Base-by-base conservation (phyloP, 2,329 filamentous ascomycete species). In the Xylariaceae sp. region DNA sequence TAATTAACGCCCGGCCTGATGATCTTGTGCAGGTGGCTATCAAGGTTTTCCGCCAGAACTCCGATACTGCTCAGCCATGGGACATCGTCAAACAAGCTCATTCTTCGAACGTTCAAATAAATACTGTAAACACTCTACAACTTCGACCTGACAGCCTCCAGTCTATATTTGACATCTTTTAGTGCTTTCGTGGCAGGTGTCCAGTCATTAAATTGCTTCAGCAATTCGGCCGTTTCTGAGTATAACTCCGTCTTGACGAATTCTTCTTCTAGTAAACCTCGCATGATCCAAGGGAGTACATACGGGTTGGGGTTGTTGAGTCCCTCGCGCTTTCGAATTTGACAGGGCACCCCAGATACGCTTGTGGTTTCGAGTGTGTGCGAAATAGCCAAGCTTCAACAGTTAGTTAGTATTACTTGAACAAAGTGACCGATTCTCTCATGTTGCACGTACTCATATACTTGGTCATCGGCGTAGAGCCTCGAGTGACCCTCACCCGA, bases 131-230 rank as follows among this genome's bases (percentile, higher is more conserved):
- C 39, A 53, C 44, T 24, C 51, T 70, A 85, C 16, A 97, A 75
- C 74, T 92, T 95, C 41, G 91, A 96, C 66, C 91, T 83, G 37
- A 99, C 90, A 2, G 88, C 93, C 74, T 97, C 94, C 16, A 99
- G 77, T 57, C 94, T 81, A 72, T 95, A 97, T 72, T 96, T 96
- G 40, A 99, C 92, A 72, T 99, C 94, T 74, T 94, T 96, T 53
- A 99, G 75, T 36, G 89, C 89, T 75, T 97, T 99, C 6, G 87
- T 96, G 0, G 79, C 81, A 0, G 94, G 94, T 67, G 89, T 92
- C 94, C 94, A 99, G 47, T 90, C 85, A 69, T 97, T 92, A 72
- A 97, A 99, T 71, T 96, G 86, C 55, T 78, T 79, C n/a, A 99
- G 76, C 44, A 99, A 73, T 66, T 91, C 83, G 55, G 83, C 82